Evolutionary conservation across 768 basidiomycete genomes (phyloP), one percentile per base, ranked within the genome.

Genomic region (Sarcodon aspratus): DNA sequence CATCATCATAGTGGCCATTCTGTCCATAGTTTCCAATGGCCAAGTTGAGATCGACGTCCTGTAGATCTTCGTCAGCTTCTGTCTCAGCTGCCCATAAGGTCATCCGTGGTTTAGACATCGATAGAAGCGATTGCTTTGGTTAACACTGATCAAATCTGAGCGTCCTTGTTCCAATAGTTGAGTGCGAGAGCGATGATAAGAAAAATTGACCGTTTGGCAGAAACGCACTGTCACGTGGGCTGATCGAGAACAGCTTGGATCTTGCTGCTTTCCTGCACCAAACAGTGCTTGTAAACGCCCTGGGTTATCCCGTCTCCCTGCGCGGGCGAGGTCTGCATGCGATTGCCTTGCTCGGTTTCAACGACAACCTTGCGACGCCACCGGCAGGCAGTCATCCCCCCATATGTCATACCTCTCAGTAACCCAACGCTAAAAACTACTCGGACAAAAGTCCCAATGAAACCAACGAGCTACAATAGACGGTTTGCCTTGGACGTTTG

Each of bases 21-120:
- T 79, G 81, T n/a, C 78, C 80, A 56, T 82, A 84, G 58, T 69
- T 80, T 51, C 78, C 82, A 51, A 83, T 76, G 10, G 79, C 76
- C 47, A 85, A 70, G 52, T 73, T 76, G 42, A 88, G 70, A 57
- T 86, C 84, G 35, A 82, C 82, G 57, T 86, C 79, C 54, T 74
- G 71, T 18, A 79, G 66, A 31, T 79, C 88, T 50, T 88, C 85
- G 52, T 90, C 88, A 51, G 87, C 71, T 58, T 90, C 88, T 6
- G 77, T 74, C 56, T 90, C 87, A 7, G 82, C 71, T n/a, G 77
- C 78, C 85, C 86, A 89, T 18, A 86, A 58, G 32, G 80, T 71
- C 49, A 77, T 76, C 33, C 85, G 76, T 65, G 82, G 83, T 66
- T 79, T 75, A 44, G 78, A 66, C 73, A 82, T 79, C 31, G 21